These are phyloP conservation scores for Fusarium gaditjirri DNA, from an alignment of 2,329 filamentous ascomycete genomes.

Conservation along the genomic window DNA sequence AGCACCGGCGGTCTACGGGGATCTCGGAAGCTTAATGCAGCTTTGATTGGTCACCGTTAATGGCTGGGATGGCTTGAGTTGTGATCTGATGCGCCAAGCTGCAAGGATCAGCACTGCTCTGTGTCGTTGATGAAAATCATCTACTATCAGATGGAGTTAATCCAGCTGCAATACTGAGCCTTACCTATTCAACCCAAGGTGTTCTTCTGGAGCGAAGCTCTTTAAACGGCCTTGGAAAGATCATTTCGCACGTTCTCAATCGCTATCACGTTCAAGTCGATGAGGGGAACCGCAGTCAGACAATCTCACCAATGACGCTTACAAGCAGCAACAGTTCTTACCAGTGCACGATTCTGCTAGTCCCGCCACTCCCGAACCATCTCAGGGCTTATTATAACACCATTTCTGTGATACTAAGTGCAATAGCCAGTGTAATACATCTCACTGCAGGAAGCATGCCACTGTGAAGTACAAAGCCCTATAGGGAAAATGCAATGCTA, in stretches of 20 bases:
- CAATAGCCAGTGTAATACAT: neutral
- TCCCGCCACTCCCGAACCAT: neutral
- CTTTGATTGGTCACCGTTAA: neutral
- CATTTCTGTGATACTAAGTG: neutral
- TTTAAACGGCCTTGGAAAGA: accelerated
- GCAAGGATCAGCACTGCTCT: neutral
- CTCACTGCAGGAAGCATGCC: constrained; percentile 1
- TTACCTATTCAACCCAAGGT: accelerated
- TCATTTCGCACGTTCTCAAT: neutral
- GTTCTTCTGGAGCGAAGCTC: accelerated
- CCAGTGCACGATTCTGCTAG: neutral
- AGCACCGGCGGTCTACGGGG: neutral
- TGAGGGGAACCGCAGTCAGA: neutral
- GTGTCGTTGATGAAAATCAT: neutral
- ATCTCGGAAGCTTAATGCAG: neutral
- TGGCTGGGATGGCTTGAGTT: neutral
- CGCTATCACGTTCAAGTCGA: neutral
- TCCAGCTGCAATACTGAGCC: neutral
- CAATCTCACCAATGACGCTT: neutral
- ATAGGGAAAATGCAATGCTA: constrained; percentile 5
- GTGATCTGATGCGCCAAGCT: neutral
- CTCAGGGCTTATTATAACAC: neutral
- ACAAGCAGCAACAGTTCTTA: neutral
- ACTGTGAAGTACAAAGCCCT: neutral
- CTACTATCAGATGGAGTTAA: too few species aligned